phyloP scores from a whole-genome alignment of 495 filamentous ascomycete species.

The Xylaria cubensis region DNA sequence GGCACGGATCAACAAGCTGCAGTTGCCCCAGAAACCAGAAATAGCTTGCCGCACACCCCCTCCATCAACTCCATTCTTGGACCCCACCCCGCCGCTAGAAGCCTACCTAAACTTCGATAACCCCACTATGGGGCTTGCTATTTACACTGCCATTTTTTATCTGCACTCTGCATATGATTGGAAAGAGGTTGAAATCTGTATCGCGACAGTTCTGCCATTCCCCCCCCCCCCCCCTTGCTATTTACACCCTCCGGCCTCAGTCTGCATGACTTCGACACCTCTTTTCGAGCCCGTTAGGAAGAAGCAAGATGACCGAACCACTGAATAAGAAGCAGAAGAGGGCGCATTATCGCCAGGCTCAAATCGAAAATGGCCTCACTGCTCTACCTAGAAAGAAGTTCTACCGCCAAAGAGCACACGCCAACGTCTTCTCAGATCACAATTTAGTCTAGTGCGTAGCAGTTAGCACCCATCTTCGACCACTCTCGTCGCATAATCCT shows the following conservation, averaged over 20 bases:
- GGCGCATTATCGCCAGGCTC: slow-evolving; percentile 68
- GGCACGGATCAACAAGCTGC: slow-evolving; percentile 25
- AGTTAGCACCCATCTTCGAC: background rate
- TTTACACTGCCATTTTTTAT: background rate
- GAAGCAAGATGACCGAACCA: slow-evolving; percentile 55
- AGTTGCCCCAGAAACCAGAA: slow-evolving; percentile 28
- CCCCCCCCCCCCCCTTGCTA: background rate
- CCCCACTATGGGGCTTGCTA: slow-evolving; percentile 14
- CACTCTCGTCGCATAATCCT: background rate
- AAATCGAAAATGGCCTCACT: slow-evolving; percentile 42
- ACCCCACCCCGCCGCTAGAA: slow-evolving; percentile 17
- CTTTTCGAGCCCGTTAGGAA: background rate
- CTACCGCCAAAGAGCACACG: slow-evolving; percentile 95
- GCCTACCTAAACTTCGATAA: background rate
- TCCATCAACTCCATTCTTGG: background rate
- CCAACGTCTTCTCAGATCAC: slow-evolving; percentile 97
- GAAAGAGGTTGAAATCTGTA: background rate
- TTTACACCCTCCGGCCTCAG: background rate
- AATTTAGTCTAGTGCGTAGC: slow-evolving; percentile 78
- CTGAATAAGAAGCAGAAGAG: slow-evolving; percentile 75
- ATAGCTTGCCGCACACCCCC: background rate
- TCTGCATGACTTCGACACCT: background rate
- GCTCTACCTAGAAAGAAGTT: slow-evolving; percentile 88
- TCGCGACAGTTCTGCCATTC: background rate
- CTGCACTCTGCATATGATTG: background rate